Conservation (phyloP, 2,329 filamentous ascomycete genomes). For the Fragosphaeria purpurea region DNA sequence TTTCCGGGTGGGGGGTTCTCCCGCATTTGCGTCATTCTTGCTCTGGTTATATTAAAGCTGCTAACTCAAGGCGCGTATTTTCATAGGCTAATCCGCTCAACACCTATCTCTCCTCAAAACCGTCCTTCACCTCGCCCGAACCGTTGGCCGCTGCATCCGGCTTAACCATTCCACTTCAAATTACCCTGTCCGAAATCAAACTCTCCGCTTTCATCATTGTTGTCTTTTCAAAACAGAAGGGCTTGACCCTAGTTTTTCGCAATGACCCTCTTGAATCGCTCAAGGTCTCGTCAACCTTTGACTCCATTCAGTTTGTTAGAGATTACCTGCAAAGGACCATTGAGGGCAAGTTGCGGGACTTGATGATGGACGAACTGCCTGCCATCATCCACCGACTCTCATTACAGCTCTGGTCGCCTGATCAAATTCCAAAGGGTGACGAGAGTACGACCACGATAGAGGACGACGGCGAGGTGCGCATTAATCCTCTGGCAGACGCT, state of each 20-base stretch:
- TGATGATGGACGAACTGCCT: slow-evolving; percentile 97
- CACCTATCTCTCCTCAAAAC: slow-evolving; percentile 86
- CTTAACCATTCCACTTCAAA: slow-evolving; percentile 93
- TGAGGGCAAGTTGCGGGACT: slow-evolving; percentile 77
- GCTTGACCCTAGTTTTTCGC: slow-evolving; percentile 89
- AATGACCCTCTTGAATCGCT: slow-evolving; percentile 97
- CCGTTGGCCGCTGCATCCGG: slow-evolving; percentile 85
- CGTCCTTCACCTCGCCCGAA: slow-evolving; percentile 83
- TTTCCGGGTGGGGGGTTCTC: background rate
- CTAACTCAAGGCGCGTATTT: slow-evolving; percentile 36
- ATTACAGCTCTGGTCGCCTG: slow-evolving; percentile 78
- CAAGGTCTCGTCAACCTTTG: slow-evolving; percentile 97
- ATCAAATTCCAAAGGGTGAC: slow-evolving; percentile 62
- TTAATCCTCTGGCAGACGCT: slow-evolving; percentile 74
- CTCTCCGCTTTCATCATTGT: slow-evolving; percentile 94
- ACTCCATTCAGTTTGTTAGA: slow-evolving; percentile 95
- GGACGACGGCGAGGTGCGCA: slow-evolving; percentile 47
- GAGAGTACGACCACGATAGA: slow-evolving; percentile 41
- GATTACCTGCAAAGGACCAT: slow-evolving; percentile 96
- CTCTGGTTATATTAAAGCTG: slow-evolving; percentile 21
- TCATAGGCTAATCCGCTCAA: slow-evolving; percentile 82
- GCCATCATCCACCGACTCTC: slow-evolving; percentile 93
- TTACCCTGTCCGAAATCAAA: slow-evolving; percentile 91
- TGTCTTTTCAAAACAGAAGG: slow-evolving; percentile 96
- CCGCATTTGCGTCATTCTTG: slow-evolving; percentile 17